These are phyloP conservation scores for Pistacia integerrima DNA, from an alignment of 345 rosid species.

Conservation along the genomic window DNA sequence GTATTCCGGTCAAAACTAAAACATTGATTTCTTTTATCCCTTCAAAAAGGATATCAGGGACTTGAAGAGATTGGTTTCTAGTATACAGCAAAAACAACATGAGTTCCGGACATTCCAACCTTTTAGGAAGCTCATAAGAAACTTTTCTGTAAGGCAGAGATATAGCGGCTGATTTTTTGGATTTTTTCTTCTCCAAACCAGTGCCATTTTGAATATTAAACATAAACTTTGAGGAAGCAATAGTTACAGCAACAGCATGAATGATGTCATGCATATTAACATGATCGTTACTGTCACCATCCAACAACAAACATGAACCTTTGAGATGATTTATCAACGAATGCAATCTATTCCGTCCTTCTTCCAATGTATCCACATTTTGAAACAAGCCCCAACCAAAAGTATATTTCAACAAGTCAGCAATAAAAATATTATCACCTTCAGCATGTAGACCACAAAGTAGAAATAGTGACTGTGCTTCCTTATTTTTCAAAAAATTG, in stretches of 20 bases:
- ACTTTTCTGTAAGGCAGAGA: neutral
- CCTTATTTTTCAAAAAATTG: neutral
- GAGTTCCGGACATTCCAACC: slow-evolving; percentile 19
- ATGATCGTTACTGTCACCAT: neutral
- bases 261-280: slow-evolving; percentile 35
- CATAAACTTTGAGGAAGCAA: slow-evolving; percentile 13
- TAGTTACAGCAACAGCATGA: slow-evolving; percentile 14
- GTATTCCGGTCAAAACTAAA: neutral
- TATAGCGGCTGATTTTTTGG: neutral
- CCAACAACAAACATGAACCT: slow-evolving; percentile 21
- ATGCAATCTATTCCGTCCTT: neutral
- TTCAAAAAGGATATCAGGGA: slow-evolving; percentile 18
- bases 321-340: slow-evolving; percentile 17
- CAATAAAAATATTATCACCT: neutral
- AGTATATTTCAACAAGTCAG: slow-evolving; percentile 11
- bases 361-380: neutral
- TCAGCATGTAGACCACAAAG: neutral
- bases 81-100: neutral
- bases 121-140: slow-evolving; percentile 13
- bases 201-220: slow-evolving; percentile 7
- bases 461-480: neutral
- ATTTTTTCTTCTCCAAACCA: neutral
- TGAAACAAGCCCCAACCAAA: slow-evolving; percentile 27
- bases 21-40: slow-evolving; percentile 27
- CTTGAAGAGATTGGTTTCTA: neutral